Conservation (phyloP, 306 rosid genomes). For the Heteromeles arbutifolia region DNA sequence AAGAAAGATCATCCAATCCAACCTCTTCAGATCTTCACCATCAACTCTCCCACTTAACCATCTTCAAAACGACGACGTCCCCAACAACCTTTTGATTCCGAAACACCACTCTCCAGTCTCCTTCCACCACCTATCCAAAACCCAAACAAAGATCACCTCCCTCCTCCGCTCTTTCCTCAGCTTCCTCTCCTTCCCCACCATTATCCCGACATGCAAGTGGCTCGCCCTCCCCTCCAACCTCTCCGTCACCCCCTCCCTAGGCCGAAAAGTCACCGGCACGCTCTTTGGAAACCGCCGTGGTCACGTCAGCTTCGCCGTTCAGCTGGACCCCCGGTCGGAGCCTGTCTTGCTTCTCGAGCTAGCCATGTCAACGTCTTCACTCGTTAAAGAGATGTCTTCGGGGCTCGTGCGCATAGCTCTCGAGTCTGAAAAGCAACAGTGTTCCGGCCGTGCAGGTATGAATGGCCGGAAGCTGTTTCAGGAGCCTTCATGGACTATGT, state of each 20-base stretch:
- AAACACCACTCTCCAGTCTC: constrained; percentile 27
- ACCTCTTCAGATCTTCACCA: constrained; percentile 12
- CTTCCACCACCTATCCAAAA: constrained; percentile 3
- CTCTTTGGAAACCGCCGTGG: constrained; percentile 91
- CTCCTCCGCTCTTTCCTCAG: constrained; percentile 53
- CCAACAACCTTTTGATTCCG: constrained; percentile 40
- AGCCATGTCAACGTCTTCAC: constrained; percentile 71
- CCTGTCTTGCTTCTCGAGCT: constrained; percentile 66
- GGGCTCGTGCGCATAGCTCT: constrained; percentile 86
- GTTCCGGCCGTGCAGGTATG: background rate
- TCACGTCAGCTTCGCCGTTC: constrained; percentile 77
- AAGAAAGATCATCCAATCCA: constrained; percentile 43
- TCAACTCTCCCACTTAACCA: constrained; percentile 9
- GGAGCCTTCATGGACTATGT: constrained; percentile 79
- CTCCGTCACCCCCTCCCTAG: constrained; percentile 42
- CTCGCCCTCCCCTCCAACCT: constrained; percentile 50
- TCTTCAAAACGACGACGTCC: constrained; percentile 15
- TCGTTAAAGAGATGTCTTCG: constrained; percentile 86
- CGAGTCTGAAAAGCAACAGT: constrained; percentile 46
- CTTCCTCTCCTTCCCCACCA: constrained; percentile 51
- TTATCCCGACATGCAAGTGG: constrained; percentile 62
- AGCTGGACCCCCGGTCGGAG: constrained; percentile 64
- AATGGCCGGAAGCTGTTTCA: constrained; percentile 43
- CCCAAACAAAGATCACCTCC: constrained; percentile 37
- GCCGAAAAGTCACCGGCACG: constrained; percentile 79